A percentile compares a stretch with the other conserved stretches of the same genome.
Conservation (phyloP, 2,329 filamentous ascomycete species). For the Colletotrichum sp. region DNA sequence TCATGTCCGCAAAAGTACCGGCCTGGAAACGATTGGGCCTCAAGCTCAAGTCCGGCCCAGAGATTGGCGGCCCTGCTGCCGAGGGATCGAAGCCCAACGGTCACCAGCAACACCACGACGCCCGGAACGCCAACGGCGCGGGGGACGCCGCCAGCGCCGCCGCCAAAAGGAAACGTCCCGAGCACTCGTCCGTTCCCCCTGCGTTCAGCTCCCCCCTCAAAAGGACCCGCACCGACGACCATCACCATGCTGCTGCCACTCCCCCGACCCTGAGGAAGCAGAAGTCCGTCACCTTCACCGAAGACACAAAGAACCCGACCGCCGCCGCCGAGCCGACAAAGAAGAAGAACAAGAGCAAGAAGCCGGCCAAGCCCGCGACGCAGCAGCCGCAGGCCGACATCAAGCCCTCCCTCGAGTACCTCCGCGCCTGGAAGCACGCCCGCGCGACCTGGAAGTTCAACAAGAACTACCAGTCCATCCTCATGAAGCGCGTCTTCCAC, state of each 20-base stretch:
- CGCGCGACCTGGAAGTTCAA: constrained; percentile 90
- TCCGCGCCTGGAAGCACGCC: constrained; percentile 75
- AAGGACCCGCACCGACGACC: constrained; percentile 28
- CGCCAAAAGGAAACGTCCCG: constrained; percentile 25
- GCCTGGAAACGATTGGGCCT: constrained; percentile 69
- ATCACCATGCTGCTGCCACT: background rate
- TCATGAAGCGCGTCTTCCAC: constrained; percentile 84
- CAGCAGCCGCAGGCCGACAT: constrained; percentile 50
- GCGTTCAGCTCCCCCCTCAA: constrained; percentile 29
- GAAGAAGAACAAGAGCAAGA: constrained; percentile 36
- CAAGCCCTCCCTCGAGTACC: constrained; percentile 75
- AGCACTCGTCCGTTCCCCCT: constrained; percentile 17
- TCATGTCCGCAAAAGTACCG: constrained; percentile 53
- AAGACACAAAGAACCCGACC: constrained; percentile 40
- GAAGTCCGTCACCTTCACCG: constrained; percentile 57
- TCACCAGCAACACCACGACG: constrained; percentile 17
- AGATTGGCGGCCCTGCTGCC: constrained; percentile 19
- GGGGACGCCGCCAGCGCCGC: constrained; percentile 21
- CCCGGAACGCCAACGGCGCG: constrained; percentile 16
- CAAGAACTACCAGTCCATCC: constrained; percentile 86
- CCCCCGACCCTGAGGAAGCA: constrained; percentile 32
- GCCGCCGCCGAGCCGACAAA: constrained; percentile 15
- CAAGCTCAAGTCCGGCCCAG: constrained; percentile 55
- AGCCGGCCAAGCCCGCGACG: constrained; percentile 38
- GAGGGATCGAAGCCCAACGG: constrained; percentile 29